phyloP scores from a whole-genome alignment of 2,329 filamentous ascomycete genomes.

The Chaetomium sp. region DNA sequence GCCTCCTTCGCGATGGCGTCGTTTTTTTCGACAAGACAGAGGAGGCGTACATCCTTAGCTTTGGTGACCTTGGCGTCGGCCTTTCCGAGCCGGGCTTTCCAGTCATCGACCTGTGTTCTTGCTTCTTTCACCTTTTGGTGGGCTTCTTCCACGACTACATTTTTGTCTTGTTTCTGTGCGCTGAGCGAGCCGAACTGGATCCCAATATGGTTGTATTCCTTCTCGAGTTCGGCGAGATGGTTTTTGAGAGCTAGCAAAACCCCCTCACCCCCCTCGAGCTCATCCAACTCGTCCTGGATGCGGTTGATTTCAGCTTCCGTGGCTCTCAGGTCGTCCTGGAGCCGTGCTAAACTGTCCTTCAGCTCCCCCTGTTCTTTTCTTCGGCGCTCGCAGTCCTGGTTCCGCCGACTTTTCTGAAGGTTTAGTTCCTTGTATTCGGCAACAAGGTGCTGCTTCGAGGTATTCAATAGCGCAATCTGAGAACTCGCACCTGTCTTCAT shows the following conservation, averaged over 20 bases:
- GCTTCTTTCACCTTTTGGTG: slow-evolving; percentile 31
- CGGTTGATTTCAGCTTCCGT: slow-evolving; percentile 53
- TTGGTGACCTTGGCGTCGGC: slow-evolving; percentile 47
- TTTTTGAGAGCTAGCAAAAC: slow-evolving; percentile 53
- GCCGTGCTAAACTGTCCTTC: slow-evolving; percentile 40
- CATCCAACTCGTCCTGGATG: slow-evolving; percentile 55
- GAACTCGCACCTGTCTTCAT: slow-evolving; percentile 72
- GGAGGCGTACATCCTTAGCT: slow-evolving; percentile 41
- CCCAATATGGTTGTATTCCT: slow-evolving; percentile 43
- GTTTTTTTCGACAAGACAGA: slow-evolving; percentile 45
- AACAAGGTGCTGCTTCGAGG: slow-evolving; percentile 47
- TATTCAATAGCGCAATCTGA: slow-evolving; percentile 51
- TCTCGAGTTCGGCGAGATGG: slow-evolving; percentile 48
- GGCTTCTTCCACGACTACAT: slow-evolving; percentile 35
- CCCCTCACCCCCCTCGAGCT: slow-evolving; percentile 61
- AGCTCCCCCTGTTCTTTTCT: slow-evolving; percentile 36
- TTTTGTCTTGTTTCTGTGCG: slow-evolving; percentile 44
- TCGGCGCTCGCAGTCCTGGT: slow-evolving; percentile 43
- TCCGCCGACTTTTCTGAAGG: slow-evolving; percentile 39
- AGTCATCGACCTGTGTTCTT: slow-evolving; percentile 31
- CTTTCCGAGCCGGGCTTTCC: slow-evolving; percentile 47
- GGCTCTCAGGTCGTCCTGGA: slow-evolving; percentile 41
- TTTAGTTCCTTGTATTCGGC: slow-evolving; percentile 48
- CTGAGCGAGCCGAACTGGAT: slow-evolving; percentile 48
- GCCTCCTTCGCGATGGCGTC: slow-evolving; percentile 17